Conservation (phyloP, 108 stramenopile species). For the Discostella pseudostelligera region DNA sequence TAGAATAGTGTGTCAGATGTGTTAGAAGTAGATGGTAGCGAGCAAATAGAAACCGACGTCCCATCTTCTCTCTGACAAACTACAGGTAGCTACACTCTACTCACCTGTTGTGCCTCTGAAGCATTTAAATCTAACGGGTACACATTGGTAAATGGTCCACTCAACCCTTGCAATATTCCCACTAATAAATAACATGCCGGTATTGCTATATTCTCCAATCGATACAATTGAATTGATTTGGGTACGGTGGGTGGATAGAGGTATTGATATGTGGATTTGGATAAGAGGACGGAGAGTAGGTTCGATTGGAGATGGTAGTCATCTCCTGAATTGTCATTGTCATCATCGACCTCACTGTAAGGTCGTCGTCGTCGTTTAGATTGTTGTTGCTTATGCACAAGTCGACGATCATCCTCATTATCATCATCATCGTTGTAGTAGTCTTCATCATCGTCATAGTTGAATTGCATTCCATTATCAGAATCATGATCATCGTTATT, state of each 20-base stretch:
- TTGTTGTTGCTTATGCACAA: neutral
- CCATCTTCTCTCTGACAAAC: too few relatives aligned
- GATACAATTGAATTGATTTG: slow-evolving; percentile 66
- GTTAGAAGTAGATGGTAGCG: too few relatives aligned
- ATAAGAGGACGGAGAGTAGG: slow-evolving; percentile 12
- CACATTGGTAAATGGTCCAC: slow-evolving; percentile 75
- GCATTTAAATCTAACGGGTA: slow-evolving; percentile 79
- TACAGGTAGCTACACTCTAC: neutral
- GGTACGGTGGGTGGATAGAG: slow-evolving; percentile 72
- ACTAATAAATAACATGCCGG: slow-evolving; percentile 82
- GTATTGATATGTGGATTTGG: slow-evolving; percentile 33
- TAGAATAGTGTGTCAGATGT: too few relatives aligned
- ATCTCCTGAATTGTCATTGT: slow-evolving; percentile 20
- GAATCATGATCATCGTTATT: neutral
- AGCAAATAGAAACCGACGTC: too few relatives aligned
- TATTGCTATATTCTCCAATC: slow-evolving; percentile 77
- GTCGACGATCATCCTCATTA: slow-evolving; percentile 1
- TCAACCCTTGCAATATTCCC: slow-evolving; percentile 72
- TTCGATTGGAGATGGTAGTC: slow-evolving; percentile 27
- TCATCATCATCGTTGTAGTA: slow-evolving; percentile 1
- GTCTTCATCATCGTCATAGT: slow-evolving; percentile 10
- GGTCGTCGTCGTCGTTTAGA: neutral
- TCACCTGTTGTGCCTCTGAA: slow-evolving; percentile 73
- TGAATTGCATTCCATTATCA: neutral
- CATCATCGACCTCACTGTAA: neutral